Base-by-base conservation (phyloP, 2,329 filamentous ascomycete species). In the Aaosphaeria arxii region DNA sequence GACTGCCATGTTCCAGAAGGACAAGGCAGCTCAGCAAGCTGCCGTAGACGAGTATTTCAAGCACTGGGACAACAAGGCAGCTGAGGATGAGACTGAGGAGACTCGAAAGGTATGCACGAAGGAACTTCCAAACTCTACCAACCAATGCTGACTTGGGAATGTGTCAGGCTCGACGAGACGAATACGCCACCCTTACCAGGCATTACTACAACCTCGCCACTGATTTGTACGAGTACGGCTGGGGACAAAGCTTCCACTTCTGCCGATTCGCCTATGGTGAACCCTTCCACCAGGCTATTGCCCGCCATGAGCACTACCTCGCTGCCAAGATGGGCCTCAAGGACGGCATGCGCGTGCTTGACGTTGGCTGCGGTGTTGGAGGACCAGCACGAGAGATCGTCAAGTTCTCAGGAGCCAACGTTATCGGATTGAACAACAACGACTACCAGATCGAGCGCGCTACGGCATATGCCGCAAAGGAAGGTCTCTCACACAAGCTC, bases 121-220 rank as follows among this genome's bases (percentile, higher is more conserved):
- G 43, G 17, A 53, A 41, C 11, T 28, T 30, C 43, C 11, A 33
- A 40, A 45, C 38, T 46, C 7, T 30, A 33, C 17, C 4, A 17
- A 24, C 17, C 17, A 24, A 24, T 24, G 17, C 17, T 24, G 7
- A 11, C 28, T n/a, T 35, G 28, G 17, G 32, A 42, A 58, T 69
- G 45, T 66, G 55, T n/a, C 67, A 91, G 87, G 81, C 87, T 58
- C 84, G 91, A 67, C 84, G 86, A 64, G 87, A 86, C 51, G 89
- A 96, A 75, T 97, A 97, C 72, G 92, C 91, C 45, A 95, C 90
- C 33, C 76, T 97, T 67, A 96, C 92, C 42, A 85, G 89, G 79
- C 91, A 96, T 87, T 94, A 96, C 81, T 96, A 96, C 79, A 95
- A 96, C 75, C 83, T 96, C 43, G 91, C 89, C n/a, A 96, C 91